Evolutionary conservation across 169 alveolate species (phyloP).

Genomic region (Eimeria necatrix): DNA sequence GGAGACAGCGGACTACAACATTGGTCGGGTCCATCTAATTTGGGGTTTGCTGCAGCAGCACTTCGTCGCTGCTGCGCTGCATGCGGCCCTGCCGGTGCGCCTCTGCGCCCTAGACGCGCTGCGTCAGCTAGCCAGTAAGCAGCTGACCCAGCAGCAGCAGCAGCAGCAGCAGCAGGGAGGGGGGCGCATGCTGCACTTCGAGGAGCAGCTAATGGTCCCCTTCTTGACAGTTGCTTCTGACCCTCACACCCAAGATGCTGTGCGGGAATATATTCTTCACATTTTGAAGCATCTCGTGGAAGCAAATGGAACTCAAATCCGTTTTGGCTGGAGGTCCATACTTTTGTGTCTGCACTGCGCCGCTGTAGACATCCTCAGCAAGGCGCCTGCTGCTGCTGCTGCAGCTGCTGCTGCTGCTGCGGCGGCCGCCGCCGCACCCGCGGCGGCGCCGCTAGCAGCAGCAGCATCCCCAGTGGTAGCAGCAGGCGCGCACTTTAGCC

Average conservation of each 20-base stretch:
- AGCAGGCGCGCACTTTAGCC: background rate
- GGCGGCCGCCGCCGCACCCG: no score
- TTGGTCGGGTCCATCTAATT: conserved; percentile 90
- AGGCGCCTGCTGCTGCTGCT: background rate
- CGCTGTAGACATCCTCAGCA: background rate
- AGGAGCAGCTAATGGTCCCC: background rate
- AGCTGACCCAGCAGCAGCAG: conserved; percentile 90
- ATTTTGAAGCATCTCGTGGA: background rate
- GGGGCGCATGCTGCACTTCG: background rate
- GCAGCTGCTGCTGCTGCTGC: background rate
- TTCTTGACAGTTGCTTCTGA: background rate
- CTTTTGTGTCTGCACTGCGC: conserved; percentile 18
- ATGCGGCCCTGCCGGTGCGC: conserved; percentile 83
- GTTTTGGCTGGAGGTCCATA: background rate
- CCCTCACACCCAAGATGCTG: conserved; percentile 24
- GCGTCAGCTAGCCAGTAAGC: conserved; percentile 91
- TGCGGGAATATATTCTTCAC: background rate
- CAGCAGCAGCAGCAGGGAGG: background rate
- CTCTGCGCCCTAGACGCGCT: conserved; percentile 92
- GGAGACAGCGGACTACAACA: conserved; percentile 93
- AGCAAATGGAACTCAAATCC: background rate
- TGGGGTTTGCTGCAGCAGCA: conserved; percentile 92
- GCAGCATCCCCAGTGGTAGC: no score
- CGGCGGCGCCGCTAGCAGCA: no score
- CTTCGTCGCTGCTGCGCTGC: conserved; percentile 82